These are phyloP conservation scores for Limonomyces culmigenus DNA, from an alignment of 1,284 basidiomycete species.

Conservation along the genomic window DNA sequence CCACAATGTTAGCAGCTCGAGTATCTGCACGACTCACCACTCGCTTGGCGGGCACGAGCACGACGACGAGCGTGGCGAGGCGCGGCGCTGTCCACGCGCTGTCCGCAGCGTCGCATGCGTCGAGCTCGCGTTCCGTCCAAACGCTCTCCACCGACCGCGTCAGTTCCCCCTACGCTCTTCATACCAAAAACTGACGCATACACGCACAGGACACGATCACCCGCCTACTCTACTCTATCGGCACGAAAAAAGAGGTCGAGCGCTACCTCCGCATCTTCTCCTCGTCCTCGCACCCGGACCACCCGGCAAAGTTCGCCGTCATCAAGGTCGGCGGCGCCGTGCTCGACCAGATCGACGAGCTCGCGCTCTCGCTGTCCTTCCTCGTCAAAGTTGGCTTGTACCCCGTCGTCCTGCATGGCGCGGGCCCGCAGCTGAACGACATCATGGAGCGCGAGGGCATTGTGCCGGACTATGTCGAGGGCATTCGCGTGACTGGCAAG, in stretches of 20 bases:
- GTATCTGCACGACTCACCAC: no score
- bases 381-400: constrained; percentile 88
- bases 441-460: constrained; percentile 84
- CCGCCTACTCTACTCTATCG: constrained; percentile 85
- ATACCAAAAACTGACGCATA: no score
- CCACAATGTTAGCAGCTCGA: no score
- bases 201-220: constrained; percentile 82
- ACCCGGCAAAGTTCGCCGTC: constrained; percentile 83
- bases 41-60: no score
- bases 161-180: no score
- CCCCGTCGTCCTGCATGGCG: constrained; percentile 88
- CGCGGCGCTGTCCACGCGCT: no score
- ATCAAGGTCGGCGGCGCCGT: constrained; percentile 93
- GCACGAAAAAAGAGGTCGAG: constrained; percentile 90
- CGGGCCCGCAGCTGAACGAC: constrained; percentile 86
- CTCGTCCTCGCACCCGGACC: constrained; percentile 65
- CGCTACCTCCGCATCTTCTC: constrained; percentile 94
- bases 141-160: no score
- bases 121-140: no score
- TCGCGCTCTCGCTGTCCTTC: constrained; percentile 86
- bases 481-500: constrained; percentile 81
- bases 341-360: constrained; percentile 76
- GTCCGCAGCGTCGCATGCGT: no score
- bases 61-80: no score
- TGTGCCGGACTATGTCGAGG: constrained; percentile 88